A percentile compares a stretch with the other conserved stretches of the same genome.
Conservation (phyloP, 352 stramenopile genomes). For the Globisporangium acanthophoron region DNA sequence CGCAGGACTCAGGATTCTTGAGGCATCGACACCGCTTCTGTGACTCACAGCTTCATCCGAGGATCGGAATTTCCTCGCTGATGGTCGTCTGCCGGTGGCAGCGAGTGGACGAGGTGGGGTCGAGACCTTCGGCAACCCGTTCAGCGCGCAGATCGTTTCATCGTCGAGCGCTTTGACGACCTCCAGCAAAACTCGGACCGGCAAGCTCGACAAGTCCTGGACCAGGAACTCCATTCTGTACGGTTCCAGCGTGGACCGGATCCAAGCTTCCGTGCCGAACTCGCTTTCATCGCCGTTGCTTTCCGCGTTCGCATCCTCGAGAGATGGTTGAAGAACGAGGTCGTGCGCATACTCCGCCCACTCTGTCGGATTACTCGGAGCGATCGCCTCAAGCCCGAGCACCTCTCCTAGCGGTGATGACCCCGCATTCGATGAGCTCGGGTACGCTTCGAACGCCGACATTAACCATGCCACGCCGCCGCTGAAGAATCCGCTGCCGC, state of each 20-base stretch:
- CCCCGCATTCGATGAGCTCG: constrained; percentile 17
- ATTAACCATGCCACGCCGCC: constrained; percentile 61
- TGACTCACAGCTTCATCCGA: neutral
- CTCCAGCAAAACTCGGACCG: constrained; percentile 34
- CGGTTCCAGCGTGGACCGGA: constrained; percentile 51
- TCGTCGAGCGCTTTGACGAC: constrained; percentile 50
- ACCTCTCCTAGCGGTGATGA: constrained; percentile 3
- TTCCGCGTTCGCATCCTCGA: constrained; percentile 1
- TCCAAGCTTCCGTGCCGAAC: constrained; percentile 57
- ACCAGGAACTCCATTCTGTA: constrained; percentile 65
- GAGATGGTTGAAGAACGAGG: constrained; percentile 26
- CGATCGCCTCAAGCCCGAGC: constrained; percentile 13
- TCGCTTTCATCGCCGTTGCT: constrained; percentile 12
- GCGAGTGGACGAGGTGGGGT: constrained; percentile 6
- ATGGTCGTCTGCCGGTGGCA: neutral
- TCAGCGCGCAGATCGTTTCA: constrained; percentile 36
- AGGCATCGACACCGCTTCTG: neutral
- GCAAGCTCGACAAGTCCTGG: constrained; percentile 47
- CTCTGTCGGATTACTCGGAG: constrained; percentile 29
- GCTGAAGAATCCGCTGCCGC: constrained; percentile 52
- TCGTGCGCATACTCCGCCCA: constrained; percentile 43
- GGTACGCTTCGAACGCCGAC: constrained; percentile 53
- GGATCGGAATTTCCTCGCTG: constrained; percentile 16
- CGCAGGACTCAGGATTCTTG: constrained; percentile 3
- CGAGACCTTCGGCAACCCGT: constrained; percentile 7